phyloP scores from a whole-genome alignment of 2,329 filamentous ascomycete genomes.

The Lachnellula arida region DNA sequence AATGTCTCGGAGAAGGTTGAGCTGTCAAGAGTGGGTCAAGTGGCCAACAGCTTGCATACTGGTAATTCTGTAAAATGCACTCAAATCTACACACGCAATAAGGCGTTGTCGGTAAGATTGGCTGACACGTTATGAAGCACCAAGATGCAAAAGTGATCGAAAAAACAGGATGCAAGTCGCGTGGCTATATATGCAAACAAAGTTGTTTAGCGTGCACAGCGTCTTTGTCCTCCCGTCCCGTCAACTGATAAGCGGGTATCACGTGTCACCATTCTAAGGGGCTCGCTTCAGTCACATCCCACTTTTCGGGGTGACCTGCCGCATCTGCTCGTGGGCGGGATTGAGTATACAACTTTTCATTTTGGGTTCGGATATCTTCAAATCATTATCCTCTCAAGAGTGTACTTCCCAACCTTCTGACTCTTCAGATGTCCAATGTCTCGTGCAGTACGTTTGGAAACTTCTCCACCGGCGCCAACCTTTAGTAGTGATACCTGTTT shows the following conservation, averaged over 20 bases:
- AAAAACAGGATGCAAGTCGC: too few relatives aligned
- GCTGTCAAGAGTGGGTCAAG: neutral
- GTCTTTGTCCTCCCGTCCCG: too few relatives aligned
- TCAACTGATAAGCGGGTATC: neutral
- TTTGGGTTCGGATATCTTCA: slow-evolving; percentile 35
- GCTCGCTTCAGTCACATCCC: neutral
- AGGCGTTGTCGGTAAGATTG: too few relatives aligned
- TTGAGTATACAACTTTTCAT: neutral
- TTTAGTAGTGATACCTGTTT: slow-evolving; percentile 48
- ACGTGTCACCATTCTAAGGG: neutral
- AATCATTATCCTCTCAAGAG: slow-evolving; percentile 70
- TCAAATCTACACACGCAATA: neutral
- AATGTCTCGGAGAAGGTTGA: neutral
- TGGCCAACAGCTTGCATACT: neutral
- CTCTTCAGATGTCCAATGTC: slow-evolving; percentile 75
- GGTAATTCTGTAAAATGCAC: neutral
- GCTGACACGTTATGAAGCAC: too few relatives aligned
- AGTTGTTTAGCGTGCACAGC: neutral
- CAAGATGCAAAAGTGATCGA: too few relatives aligned
- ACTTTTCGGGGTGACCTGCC: neutral
- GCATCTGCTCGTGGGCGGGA: neutral
- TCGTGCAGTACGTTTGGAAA: slow-evolving; percentile 62
- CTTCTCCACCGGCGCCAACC: slow-evolving; percentile 64
- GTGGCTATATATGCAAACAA: neutral
- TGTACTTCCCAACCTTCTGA: slow-evolving; percentile 77